phyloP scores from a whole-genome alignment of 352 stramenopile species.

The Thalassiosira allenii region DNA sequence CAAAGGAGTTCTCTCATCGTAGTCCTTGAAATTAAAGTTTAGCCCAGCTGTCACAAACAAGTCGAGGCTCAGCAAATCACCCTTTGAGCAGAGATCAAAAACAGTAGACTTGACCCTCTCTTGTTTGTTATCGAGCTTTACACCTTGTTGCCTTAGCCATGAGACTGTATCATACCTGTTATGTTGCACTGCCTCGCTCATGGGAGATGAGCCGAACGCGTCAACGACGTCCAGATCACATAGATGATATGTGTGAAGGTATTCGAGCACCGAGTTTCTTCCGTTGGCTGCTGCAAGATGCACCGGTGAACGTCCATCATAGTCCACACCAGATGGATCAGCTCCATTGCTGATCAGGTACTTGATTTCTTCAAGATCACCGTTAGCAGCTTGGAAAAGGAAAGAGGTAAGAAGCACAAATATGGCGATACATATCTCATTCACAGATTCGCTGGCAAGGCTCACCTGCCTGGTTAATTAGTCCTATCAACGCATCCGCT shows the following conservation, averaged over 20 bases:
- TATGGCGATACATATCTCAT: no score
- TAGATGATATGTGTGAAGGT: background rate
- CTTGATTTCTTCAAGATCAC: background rate
- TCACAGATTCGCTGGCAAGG: no score
- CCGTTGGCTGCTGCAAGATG: background rate
- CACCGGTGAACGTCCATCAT: background rate
- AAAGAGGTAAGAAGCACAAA: no score
- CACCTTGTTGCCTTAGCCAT: background rate
- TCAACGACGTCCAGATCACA: background rate
- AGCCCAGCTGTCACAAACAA: background rate
- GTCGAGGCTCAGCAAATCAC: background rate
- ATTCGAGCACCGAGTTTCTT: background rate
- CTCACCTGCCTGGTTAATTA: background rate
- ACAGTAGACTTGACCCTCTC: background rate
- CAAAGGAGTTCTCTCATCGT: conserved; percentile 57
- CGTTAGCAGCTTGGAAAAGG: no score
- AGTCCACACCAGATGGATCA: background rate
- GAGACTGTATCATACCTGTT: background rate
- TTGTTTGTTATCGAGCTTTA: background rate
- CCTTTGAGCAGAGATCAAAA: background rate
- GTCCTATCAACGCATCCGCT: background rate
- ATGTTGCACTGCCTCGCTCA: background rate
- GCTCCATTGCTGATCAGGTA: background rate
- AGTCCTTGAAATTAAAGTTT: conserved; percentile 26
- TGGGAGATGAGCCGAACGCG: background rate